Evolutionary conservation across 768 basidiomycete genomes (phyloP).

Genomic region (Mycena venus): DNA sequence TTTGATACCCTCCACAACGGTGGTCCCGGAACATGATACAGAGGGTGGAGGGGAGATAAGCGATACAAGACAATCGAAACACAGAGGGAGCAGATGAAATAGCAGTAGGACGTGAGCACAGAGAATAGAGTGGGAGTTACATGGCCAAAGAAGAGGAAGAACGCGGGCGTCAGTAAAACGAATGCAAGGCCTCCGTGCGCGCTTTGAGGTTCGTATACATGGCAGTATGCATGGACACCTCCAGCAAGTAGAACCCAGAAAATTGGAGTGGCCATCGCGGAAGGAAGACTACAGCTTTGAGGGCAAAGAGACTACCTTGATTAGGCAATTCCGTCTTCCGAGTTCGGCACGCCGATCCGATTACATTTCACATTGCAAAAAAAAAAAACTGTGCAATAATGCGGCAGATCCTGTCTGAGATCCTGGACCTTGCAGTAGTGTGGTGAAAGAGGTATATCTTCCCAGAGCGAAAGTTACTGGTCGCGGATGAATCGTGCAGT

Average conservation of each 20-base stretch:
- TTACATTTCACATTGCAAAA: too few species aligned
- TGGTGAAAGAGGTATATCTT: too few species aligned
- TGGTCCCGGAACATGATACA: constrained; percentile 65
- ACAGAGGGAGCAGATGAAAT: constrained; percentile 45
- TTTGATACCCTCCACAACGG: constrained; percentile 54
- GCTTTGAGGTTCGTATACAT: background rate
- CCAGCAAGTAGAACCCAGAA: background rate
- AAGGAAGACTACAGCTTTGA: too few species aligned
- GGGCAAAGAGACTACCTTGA: too few species aligned
- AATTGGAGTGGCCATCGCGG: background rate
- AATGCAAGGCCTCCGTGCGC: background rate
- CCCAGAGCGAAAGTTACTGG: too few species aligned
- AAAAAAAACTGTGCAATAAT: too few species aligned
- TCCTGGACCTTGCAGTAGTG: too few species aligned
- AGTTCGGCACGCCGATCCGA: too few species aligned
- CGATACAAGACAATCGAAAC: constrained; percentile 57
- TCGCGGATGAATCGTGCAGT: too few species aligned
- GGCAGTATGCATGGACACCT: background rate
- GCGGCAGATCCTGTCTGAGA: too few species aligned
- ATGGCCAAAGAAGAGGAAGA: background rate
- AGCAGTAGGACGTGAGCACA: background rate
- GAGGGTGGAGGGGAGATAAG: constrained; percentile 66
- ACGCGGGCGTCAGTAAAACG: background rate
- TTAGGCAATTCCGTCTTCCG: too few species aligned
- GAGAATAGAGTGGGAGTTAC: too few species aligned